Base-by-base conservation (phyloP, 2,329 filamentous ascomycete genomes). In the Xylariomycetidae sp. region DNA sequence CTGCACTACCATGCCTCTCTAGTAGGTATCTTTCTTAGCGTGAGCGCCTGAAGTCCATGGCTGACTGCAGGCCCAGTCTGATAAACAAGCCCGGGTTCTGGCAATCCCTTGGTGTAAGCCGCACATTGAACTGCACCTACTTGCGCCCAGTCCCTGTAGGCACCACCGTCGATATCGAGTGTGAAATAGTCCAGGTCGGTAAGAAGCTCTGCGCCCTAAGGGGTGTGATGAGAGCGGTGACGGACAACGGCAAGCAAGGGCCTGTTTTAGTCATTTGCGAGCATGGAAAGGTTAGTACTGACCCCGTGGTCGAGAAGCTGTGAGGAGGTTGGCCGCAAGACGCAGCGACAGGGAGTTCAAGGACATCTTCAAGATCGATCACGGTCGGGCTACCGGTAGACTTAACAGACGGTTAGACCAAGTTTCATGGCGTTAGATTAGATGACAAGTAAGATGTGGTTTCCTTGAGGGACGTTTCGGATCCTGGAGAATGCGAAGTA, bases 111-210 rank as follows among this genome's bases (percentile, higher is more conserved):
- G 81, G 82, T 23, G 79, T 86, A 17, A 77, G 67, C 50, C 70
- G 82, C 37, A 79, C 74, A 17, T 64, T 87, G 34, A 76, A 71
- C 47, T 68, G 82, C 25, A 83, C 77, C 0, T 87, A 83, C 54
- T 58, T 86, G 39, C 68, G 78, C 1, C 81, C 82, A 2, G 67
- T 72, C 3, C 71, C 72, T 2, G 50, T 54, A 10, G 77, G 72
- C 8, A 54, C 49, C 2, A 57, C 58, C 29, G 52, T 67, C 14
- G 43, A 65, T 28, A 51, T 76, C 27, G 58, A 64, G 20, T 65
- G 64, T 47, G 65, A 68, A 42, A 43, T 74, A 10, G 51, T 73
- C 2, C 63, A 70, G 38, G 54, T 58, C 22, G 72, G 72, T 3
- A 61, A 60, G 43, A 56, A 57, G 29, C 49, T 74, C 34, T 60